Evolutionary conservation across 2,329 filamentous ascomycete species (phyloP), one percentile per base, ranked within the genome.

Genomic region (Calonectria pseudoreteaudii): DNA sequence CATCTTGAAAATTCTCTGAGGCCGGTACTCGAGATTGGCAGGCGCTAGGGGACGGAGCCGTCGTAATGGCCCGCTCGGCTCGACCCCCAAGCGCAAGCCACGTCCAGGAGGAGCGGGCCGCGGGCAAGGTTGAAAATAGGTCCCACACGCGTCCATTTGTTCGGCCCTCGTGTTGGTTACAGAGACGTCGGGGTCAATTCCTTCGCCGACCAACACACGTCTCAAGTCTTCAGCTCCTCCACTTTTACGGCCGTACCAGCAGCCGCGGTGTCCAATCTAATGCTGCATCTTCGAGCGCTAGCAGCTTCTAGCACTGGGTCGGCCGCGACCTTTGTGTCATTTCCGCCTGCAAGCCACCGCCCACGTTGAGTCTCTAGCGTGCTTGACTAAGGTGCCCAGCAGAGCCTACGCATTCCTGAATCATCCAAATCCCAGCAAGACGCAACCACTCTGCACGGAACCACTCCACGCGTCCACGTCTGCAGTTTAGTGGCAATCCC

Each of bases 181-280:
- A 68, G 47, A 66, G 50, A 34, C 18, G 58, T 67, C 52, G 28
- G 36, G 49, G 62, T 50, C 62, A 64, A 68, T 65, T 52, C 49
- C 44, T 31, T 62, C 44, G 26, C 30, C 4, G 31, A 47, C 56
- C 53, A 67, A 53, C 36, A n/a, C 60, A 58, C 23, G 62, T 71
- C 62, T 52, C 62, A 65, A 30, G 26, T 44, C 14, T 23, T 60
- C 50, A 66, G 69, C 69, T 50, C 62, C 62, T 71, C 64, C 62
- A 56, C 64, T 67, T 47, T 50, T 20, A 31, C 28, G 10, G 23
- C 41, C 11, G 13, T 34, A 16, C 6, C 3, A 31, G 64, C 36
- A 47, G 68, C 41, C 36, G 44, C 44, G 58, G 68, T 62, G 68
- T 23, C 50, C 34, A 20, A 58, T 50, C 68, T 13, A 26, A 11